Evolutionary conservation across 768 basidiomycete species (phyloP).

Genomic region (Aureoboletus auriporus): DNA sequence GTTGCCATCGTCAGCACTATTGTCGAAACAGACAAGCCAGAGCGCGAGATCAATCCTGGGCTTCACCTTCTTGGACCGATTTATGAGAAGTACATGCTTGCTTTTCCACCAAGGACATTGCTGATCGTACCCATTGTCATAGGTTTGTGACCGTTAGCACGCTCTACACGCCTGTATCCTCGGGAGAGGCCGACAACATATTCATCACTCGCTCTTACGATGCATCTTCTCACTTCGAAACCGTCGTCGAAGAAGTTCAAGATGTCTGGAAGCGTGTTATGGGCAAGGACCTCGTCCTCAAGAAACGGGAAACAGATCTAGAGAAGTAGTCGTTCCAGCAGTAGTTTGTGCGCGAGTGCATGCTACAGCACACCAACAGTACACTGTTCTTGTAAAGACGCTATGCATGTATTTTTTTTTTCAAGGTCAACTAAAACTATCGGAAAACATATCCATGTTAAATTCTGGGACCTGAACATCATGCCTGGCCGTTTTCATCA

Average conservation of each 20-base stretch:
- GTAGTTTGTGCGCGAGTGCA: slow-evolving; percentile 7
- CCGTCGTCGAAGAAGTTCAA: slow-evolving; percentile 94
- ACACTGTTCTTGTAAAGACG: slow-evolving; percentile 8
- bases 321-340: slow-evolving; percentile 36
- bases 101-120: not conserved
- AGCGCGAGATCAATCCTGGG: slow-evolving; percentile 89
- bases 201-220: slow-evolving; percentile 98
- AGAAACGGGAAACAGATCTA: slow-evolving; percentile 77
- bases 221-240: slow-evolving; percentile 98
- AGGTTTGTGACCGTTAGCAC: slow-evolving; percentile 91
- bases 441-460: slow-evolving; percentile 75
- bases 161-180: slow-evolving; percentile 82
- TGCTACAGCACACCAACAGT: slow-evolving; percentile 1
- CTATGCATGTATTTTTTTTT: slow-evolving; percentile 1
- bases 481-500: slow-evolving; percentile 90
- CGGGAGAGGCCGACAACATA: slow-evolving; percentile 82
- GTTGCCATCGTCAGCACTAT: slow-evolving; percentile 98
- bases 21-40: slow-evolving; percentile 91
- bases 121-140: slow-evolving; percentile 8
- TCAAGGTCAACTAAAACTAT: slow-evolving; percentile 13
- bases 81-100: slow-evolving; percentile 75
- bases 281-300: slow-evolving; percentile 75
- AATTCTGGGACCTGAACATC: slow-evolving; percentile 85
- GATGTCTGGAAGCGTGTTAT: slow-evolving; percentile 92
- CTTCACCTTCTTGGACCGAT: slow-evolving; percentile 89